Evolutionary conservation across 148 eudicot species (phyloP), one percentile per base, ranked within the genome.

Genomic region (Vaccinium darrowii): DNA sequence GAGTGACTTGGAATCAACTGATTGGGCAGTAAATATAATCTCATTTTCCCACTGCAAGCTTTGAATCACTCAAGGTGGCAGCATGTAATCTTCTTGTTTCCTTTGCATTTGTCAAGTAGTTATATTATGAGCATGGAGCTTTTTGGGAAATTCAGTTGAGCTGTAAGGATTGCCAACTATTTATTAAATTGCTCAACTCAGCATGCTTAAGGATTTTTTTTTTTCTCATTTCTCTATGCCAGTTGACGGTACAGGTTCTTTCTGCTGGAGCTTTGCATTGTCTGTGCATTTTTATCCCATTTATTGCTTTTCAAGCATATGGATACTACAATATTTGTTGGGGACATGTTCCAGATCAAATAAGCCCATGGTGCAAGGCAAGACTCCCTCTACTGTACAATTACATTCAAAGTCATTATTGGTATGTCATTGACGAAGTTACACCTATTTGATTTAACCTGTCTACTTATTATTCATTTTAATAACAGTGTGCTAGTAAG

Each of bases 311-410:
- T 90, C 99, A 97, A 95, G 95, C 95, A 75, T 93, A 91, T 91
- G 99, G 98, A 78, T 97, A 93, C 88, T 90, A 87, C 84, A 94
- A 92, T 80, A 86, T 97, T 19, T 97, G 99, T 89, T 74, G 80
- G 81, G 94, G 90, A 80, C 91, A 71, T 47, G 58, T 82, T 82
- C 85, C 87, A 36, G 95, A 90, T 86, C 91, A 90, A 84, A 57
- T 90, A 87, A 94, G 98, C 85, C 94, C 95, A 53, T 97, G 99
- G 99, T 97, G 99, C 96, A 94, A 91, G 83, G 89, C 91, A 80
- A 93, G 87, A 88, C 47, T 94, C 86, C 99, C 99, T 86, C 88
- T 93, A 80, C 84, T 95, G 54, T 97, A 97, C 91, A 91, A 91
- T 86, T 95, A 90, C 89, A 94, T 97, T 87, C 99, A 97, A 90